phyloP scores from a whole-genome alignment of 805 yeast species.

The Kodamaea kakaduensis region DNA sequence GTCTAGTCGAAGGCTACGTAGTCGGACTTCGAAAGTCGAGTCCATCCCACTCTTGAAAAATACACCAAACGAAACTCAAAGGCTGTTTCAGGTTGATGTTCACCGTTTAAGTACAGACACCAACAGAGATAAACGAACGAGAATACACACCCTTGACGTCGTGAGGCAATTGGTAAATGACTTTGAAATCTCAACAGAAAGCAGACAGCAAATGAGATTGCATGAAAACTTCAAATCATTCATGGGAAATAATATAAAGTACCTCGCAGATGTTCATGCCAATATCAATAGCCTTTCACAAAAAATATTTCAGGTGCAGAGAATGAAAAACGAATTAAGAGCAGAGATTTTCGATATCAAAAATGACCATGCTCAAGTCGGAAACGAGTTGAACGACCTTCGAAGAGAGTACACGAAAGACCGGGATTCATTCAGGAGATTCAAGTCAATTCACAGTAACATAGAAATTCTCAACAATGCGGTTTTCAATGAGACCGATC shows the following conservation, averaged over 20 bases:
- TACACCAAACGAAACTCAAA: constrained; percentile 21
- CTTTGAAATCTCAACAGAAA: constrained; percentile 19
- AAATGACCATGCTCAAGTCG: constrained; percentile 29
- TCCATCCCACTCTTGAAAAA: constrained; percentile 15
- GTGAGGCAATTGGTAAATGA: constrained; percentile 28
- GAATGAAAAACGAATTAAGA: constrained; percentile 29
- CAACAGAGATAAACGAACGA: constrained; percentile 22
- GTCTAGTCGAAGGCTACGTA: no score
- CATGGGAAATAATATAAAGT: constrained; percentile 23
- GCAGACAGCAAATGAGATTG: constrained; percentile 14
- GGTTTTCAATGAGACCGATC: constrained; percentile 6
- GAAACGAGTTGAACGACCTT: constrained; percentile 27
- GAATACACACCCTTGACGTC: constrained; percentile 35
- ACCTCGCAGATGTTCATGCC: constrained; percentile 33
- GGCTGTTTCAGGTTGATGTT: constrained; percentile 26
- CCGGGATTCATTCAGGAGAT: constrained; percentile 15
- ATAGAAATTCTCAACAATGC: neutral
- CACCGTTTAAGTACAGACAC: constrained; percentile 24
- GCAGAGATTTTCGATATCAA: constrained; percentile 27
- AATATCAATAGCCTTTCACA: constrained; percentile 28
- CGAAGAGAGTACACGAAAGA: constrained; percentile 19
- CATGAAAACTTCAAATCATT: constrained; percentile 32
- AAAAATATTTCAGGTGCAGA: constrained; percentile 28
- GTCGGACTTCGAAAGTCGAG: no score
- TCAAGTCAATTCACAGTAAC: constrained; percentile 3